phyloP scores from a whole-genome alignment of 2,329 filamentous ascomycete genomes.

The Aspergillus sp. region DNA sequence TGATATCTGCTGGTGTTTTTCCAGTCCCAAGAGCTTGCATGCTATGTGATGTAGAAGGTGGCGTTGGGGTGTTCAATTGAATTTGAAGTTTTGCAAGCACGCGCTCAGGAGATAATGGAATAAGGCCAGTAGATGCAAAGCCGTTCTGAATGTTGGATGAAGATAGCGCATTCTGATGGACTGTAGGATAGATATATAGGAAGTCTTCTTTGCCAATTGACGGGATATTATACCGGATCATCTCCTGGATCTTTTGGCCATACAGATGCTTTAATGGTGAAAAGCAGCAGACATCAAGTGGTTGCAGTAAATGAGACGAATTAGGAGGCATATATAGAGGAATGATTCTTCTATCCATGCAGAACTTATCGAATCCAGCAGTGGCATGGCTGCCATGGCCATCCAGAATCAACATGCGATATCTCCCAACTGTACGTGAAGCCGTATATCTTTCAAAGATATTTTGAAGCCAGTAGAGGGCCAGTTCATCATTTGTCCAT shows the following conservation, averaged over 20 bases:
- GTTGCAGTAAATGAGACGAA: not conserved
- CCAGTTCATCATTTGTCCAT: not conserved
- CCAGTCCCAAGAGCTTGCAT: not conserved
- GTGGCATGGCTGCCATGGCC: slow-evolving; percentile 6
- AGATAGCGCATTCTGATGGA: slow-evolving; percentile 1
- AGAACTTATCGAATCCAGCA: slow-evolving; percentile 6
- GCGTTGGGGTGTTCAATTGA: not conserved
- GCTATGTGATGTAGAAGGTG: not conserved
- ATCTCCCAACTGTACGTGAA: not conserved
- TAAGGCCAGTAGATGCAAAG: slow-evolving; percentile 1
- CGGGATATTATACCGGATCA: too few relatives aligned
- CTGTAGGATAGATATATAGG: slow-evolving; percentile 1
- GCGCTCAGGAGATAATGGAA: not conserved
- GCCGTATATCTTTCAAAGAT: not conserved
- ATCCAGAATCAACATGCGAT: slow-evolving; percentile 8
- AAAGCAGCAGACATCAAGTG: not conserved
- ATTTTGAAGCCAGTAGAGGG: not conserved
- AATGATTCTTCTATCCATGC: slow-evolving; percentile 6
- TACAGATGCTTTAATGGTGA: too few relatives aligned
- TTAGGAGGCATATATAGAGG: slow-evolving; percentile 3
- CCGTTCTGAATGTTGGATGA: slow-evolving; percentile 3
- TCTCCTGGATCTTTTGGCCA: too few relatives aligned
- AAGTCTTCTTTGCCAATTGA: not conserved
- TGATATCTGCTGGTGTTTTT: not conserved
- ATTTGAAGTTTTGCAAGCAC: not conserved